Percentiles rank a stretch among this genome's conserved stretches.
phyloP scores from a whole-genome alignment of 495 filamentous ascomycete genomes.

The Hyaloscypha finlandica region DNA sequence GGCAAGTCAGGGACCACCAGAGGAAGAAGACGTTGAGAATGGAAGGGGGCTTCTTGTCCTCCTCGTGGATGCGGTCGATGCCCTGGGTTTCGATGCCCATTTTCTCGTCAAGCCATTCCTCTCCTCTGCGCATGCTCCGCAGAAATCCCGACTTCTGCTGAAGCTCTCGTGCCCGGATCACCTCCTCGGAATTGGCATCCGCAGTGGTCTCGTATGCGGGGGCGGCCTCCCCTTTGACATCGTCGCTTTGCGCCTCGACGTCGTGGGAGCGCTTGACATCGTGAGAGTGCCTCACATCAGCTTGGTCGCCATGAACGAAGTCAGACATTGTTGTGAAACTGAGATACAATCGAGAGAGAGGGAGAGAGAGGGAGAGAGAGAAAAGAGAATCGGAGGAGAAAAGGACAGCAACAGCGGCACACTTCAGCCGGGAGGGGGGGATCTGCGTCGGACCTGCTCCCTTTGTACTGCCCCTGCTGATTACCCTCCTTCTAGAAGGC shows the following conservation, averaged over 20 bases:
- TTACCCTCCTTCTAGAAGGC: conserved; percentile 9
- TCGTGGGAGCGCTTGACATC: conserved; percentile 15
- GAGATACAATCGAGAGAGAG: neutral
- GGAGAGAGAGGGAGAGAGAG: no score
- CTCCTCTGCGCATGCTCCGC: conserved; percentile 42
- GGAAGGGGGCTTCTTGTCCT: conserved; percentile 43
- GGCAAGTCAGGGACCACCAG: conserved; percentile 56
- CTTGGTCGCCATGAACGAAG: conserved; percentile 32
- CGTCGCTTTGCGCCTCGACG: conserved; percentile 11
- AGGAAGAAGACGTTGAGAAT: conserved; percentile 39
- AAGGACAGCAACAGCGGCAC: neutral
- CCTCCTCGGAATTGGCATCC: conserved; percentile 16
- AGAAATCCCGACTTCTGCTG: conserved; percentile 24
- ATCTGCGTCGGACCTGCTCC: conserved; percentile 1
- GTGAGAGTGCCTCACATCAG: conserved; percentile 18
- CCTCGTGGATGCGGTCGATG: conserved; percentile 52
- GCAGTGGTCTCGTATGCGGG: neutral
- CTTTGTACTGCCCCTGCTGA: conserved; percentile 10
- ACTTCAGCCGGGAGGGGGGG: neutral
- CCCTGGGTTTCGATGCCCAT: conserved; percentile 56
- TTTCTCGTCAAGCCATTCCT: conserved; percentile 51
- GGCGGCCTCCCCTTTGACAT: neutral
- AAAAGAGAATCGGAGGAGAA: neutral
- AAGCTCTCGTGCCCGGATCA: conserved; percentile 26
- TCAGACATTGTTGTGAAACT: conserved; percentile 25